phyloP scores from a whole-genome alignment of 1,139 yeast genomes.

The Hyphopichia wangnamkhiaoensis region DNA sequence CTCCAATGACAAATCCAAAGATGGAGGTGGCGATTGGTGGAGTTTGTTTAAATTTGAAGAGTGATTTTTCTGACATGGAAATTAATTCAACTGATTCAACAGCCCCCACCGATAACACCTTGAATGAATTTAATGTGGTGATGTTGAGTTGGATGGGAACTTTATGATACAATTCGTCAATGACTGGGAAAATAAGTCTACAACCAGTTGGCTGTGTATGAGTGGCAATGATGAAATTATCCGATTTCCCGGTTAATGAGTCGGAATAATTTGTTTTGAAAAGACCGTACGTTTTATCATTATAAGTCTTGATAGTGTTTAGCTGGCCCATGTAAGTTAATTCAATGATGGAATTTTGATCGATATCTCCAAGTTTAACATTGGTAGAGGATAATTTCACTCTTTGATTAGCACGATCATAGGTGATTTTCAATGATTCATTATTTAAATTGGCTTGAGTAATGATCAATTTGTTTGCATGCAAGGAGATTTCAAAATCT shows the following conservation, averaged over 20 bases:
- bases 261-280: conserved; percentile 66
- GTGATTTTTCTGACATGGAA: conserved; percentile 21
- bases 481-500: conserved; percentile 24
- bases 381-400: conserved; percentile 19
- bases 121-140: conserved; percentile 43
- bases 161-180: conserved; percentile 63
- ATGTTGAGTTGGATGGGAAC: conserved; percentile 51
- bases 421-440: conserved; percentile 22
- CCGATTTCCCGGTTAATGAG: conserved; percentile 45
- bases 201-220: conserved; percentile 73
- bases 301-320: conserved; percentile 53
- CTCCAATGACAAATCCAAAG: conserved; percentile 69
- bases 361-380: conserved; percentile 8
- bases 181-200: conserved; percentile 59
- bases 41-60: conserved; percentile 48
- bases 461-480: conserved; percentile 30
- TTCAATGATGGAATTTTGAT: no score
- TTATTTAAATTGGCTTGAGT: conserved; percentile 22
- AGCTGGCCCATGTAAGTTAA: conserved; percentile 53
- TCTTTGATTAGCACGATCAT: conserved; percentile 40
- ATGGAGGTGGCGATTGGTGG: conserved; percentile 62
- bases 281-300: conserved; percentile 63
- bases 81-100: conserved; percentile 23
- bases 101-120: conserved; percentile 51
- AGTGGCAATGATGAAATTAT: conserved; percentile 58